Base-by-base conservation (phyloP, 2,329 filamentous ascomycete species). In the Annulohypoxylon truncatum region DNA sequence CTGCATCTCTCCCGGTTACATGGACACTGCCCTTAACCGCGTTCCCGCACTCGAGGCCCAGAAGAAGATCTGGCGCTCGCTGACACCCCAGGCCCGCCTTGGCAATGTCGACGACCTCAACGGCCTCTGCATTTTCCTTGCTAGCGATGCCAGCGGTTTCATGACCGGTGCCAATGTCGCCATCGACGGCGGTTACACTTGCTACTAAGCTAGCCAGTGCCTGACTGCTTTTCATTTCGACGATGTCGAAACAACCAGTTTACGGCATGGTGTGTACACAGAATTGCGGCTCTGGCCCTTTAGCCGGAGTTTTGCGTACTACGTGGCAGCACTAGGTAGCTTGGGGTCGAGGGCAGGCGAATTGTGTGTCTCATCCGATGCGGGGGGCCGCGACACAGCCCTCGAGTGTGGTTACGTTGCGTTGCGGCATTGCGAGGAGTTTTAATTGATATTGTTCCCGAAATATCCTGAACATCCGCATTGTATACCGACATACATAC, bases 1-100 rank as follows among this genome's bases (percentile, higher is more conserved):
- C 85, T 90, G 88, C 79, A 93, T 95, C 80, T 92, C 89, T 5
- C 92, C 92, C 18, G 92, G 92, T 28, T 95, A 95, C 83, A 94
- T 95, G 89, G 91, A 94, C 82, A 96, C 92, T 4, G 90, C 90
- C 4, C 84, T 93, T 68, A 94, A 93, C 86, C 89, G 90, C 65
- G 90, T 92, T 6, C 90, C 91, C 20, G 90, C 90, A 38, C 88
- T 94, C 18, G 91, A 94, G 69, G 90, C 90, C 50, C 90, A 93
- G 84, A 93, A 93, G 88, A 90, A 90, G 81, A 92, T 93, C 79
- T 94, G 92, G 92, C 88, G 87, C 73, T 87, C 86, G 35, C 77
- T 92, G 67, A 94, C 91, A 6, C 92, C 92, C 8, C 90, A 93
- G 84, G 85, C 86, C 77, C 87, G 91, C 46, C 85, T 94, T 13